Evolutionary conservation across 345 rosid genomes (phyloP), one percentile per base, ranked within the genome.

Genomic region (Anacardium occidentale): DNA sequence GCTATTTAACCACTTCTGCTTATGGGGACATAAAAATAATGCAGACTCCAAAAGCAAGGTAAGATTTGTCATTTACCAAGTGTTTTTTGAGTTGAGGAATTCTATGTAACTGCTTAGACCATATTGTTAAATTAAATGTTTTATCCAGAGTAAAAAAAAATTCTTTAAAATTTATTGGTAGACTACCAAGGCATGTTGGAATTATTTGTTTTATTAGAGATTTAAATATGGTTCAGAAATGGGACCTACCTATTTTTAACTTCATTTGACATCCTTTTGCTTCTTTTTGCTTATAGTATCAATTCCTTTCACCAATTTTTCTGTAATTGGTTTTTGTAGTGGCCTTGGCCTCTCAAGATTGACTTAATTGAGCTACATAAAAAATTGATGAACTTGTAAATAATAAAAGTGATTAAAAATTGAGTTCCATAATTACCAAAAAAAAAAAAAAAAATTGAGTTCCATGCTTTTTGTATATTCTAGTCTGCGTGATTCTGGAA

Each of bases 21-120:
- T 76, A 65, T 65, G 77, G 72, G 67, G 44, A 73, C 69, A 62
- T 71, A 78, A 70, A 80, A 71, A 75, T 56, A 57, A 91, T 91
- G 98, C 98, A 94, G 94, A 87, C 96, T 25, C 90, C 96, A 62
- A 92, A 91, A 86, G 82, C 84, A 67, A 87, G 90, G 98, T 91
- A 76, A 79, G 81, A 44, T 78, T 29, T 66, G 57, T 34, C 53
- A 26, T 72, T 69, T 65, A 40, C 66, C 25, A 24, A 54, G 17
- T 37, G 14, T 55, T 10, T 73, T 73, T 64, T 7, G 26, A 21
- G 14, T 58, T 40, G 34, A 12, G 34, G 34, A 55, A 44, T 45
- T 64, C 14, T 11, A 7, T 42, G 55, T 40, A n/a, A 44, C 14
- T 63, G 48, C 42, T 40, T 20, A 40, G 21, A 74, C 69, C 66